Percentiles rank a stretch among this genome's conserved stretches.
phyloP scores from a whole-genome alignment of 129 eudicot genomes.

The Pulicaria dysenterica region DNA sequence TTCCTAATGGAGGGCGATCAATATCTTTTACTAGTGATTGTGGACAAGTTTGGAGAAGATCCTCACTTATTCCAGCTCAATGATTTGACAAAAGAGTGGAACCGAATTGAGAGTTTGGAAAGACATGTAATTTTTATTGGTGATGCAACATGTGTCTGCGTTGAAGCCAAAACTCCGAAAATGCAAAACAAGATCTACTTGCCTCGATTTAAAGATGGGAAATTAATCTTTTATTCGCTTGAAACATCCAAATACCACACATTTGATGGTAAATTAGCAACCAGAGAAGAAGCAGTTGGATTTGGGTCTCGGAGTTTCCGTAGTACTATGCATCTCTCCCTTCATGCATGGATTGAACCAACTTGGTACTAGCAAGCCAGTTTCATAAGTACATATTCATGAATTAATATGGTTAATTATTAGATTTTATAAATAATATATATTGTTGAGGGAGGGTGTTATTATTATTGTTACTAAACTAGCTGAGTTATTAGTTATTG shows the following conservation, averaged over 20 bases:
- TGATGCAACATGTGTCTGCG: neutral
- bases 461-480: too few relatives aligned
- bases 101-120: slow-evolving; percentile 15
- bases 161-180: neutral
- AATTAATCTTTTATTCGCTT: slow-evolving; percentile 36
- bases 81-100: slow-evolving; percentile 7
- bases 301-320: neutral
- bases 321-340: neutral
- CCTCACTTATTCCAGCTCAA: too few relatives aligned
- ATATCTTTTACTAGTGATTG: too few relatives aligned
- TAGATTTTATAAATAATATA: too few relatives aligned
- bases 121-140: slow-evolving; percentile 20
- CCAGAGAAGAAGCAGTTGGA: too few relatives aligned
- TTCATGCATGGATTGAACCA: slow-evolving; percentile 27
- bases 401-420: too few relatives aligned
- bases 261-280: neutral
- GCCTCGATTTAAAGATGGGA: slow-evolving; percentile 2
- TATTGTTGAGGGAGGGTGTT: too few relatives aligned
- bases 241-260: too few relatives aligned
- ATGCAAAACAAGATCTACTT: slow-evolving; percentile 36
- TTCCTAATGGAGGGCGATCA: too few relatives aligned
- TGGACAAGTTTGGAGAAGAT: too few relatives aligned
- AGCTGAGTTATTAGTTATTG: too few relatives aligned
- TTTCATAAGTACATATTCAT: too few relatives aligned
- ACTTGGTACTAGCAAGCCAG: slow-evolving; percentile 10